Base-by-base conservation (phyloP, 2,329 filamentous ascomycete genomes). In the Ophiostoma ips region DNA sequence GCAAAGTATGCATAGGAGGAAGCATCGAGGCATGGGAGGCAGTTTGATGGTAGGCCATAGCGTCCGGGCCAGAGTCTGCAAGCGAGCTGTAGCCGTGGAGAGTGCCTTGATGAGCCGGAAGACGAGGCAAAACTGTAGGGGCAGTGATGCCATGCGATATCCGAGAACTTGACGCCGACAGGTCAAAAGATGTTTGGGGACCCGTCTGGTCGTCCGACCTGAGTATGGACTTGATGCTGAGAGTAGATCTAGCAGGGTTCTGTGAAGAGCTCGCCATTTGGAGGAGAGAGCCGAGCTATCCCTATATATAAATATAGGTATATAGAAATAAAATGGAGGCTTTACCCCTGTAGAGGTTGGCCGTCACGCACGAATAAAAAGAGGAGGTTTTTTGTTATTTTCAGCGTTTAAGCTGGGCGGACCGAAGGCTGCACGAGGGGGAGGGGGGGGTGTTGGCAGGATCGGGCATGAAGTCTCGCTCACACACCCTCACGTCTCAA, bases 151-250 rank as follows among this genome's bases (percentile, higher is more conserved):
- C 21, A 21, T 41, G 13, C 10, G 19, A 5, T n/a, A 13, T 41
- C 19, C 19, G 19, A 6, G 38, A 11, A 28, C 63, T 57, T 40
- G 60, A 55, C 48, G 57, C 56, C 63, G 46, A 41, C n/a, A 15
- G 15, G 38, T 62, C 57, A 49, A 34, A 16, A 5, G 55, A 58
- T 38, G 67, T 66, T 63, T 68, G 65, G 55, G 61, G 47, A 53
- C 67, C 67, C 54, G 66, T 62, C 50, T 62, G 66, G 54, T 70
- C 65, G 53, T 64, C 60, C 53, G 69, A 67, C 52, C 71, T 72
- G 61, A 74, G 64, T 60, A 75, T 73, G 45, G 71, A 72, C 59
- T 72, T 65, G 53, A 73, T 73, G 58, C 70, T 67, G 56, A 72
- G 63, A 54, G 68, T 71, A 57, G 69, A 66, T 69, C 73, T 73